phyloP scores from a whole-genome alignment of 2,329 filamentous ascomycete genomes.

The Ophiostoma pallidulum region DNA sequence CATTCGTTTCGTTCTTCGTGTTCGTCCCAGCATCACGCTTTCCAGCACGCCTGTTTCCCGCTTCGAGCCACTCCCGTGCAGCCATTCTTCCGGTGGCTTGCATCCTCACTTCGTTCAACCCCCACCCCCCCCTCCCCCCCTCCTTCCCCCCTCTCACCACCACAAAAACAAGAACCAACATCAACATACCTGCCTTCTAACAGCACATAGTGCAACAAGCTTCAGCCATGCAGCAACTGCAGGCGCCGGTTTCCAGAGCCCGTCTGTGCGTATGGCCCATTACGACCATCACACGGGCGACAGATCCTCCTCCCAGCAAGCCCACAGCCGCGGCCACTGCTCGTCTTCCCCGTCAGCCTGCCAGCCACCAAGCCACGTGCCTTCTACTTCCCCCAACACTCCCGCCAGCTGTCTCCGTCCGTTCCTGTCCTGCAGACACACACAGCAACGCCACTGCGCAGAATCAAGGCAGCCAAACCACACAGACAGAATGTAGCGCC shows the following conservation, averaged over 20 bases:
- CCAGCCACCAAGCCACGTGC: slow-evolving; percentile 8
- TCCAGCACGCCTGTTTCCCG: too few relatives aligned
- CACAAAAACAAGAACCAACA: too few relatives aligned
- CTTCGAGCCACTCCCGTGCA: background rate
- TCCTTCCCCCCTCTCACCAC: too few relatives aligned
- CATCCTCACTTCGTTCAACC: background rate
- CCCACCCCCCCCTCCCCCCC: too few relatives aligned
- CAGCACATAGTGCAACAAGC: slow-evolving; percentile 32
- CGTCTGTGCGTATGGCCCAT: slow-evolving; percentile 30
- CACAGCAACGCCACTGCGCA: background rate
- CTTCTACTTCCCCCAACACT: slow-evolving; percentile 4
- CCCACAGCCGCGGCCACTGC: background rate
- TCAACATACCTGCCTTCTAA: too few relatives aligned
- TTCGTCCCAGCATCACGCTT: too few relatives aligned
- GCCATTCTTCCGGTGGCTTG: background rate
- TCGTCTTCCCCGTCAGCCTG: slow-evolving; percentile 3
- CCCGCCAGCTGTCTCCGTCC: background rate
- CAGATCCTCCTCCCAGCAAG: slow-evolving; percentile 2
- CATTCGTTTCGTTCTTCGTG: too few relatives aligned
- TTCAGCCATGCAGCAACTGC: slow-evolving; percentile 39
- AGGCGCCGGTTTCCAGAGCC: slow-evolving; percentile 38
- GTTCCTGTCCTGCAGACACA: background rate
- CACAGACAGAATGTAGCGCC: too few relatives aligned
- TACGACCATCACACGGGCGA: background rate
- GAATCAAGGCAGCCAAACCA: background rate